These are phyloP conservation scores for Wallacemonas sp. DNA, from an alignment of 208 protist genomes.

Conservation along the genomic window DNA sequence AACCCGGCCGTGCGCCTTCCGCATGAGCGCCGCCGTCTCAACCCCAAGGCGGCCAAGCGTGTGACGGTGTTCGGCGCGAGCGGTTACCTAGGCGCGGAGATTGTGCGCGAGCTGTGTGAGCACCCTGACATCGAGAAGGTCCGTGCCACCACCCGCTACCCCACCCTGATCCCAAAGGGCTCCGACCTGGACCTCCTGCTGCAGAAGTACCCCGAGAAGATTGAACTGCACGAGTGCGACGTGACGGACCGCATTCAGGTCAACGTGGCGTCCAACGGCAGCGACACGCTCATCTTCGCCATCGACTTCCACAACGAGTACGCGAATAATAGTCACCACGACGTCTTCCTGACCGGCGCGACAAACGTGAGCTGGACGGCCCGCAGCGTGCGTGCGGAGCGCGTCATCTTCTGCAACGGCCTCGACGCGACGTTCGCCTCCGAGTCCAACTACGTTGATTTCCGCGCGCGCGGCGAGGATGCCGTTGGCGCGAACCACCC, in stretches of 20 bases:
- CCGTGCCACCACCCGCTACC: slow-evolving; percentile 87
- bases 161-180: slow-evolving; percentile 84
- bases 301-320: slow-evolving; percentile 91
- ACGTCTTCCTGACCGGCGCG: slow-evolving; percentile 87
- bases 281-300: slow-evolving; percentile 91
- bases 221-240: slow-evolving; percentile 92
- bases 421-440: slow-evolving; percentile 92
- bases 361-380: slow-evolving; percentile 92
- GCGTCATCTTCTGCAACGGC: slow-evolving; percentile 90
- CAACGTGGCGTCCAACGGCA: slow-evolving; percentile 90
- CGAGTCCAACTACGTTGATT: slow-evolving; percentile 92
- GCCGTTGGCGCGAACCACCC: slow-evolving; percentile 89
- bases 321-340: slow-evolving; percentile 92
- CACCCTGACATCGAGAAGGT: slow-evolving; percentile 90
- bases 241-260: slow-evolving; percentile 92
- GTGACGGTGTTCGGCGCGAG: slow-evolving; percentile 90
- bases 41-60: slow-evolving; percentile 86
- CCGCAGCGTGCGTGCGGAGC: slow-evolving; percentile 86
- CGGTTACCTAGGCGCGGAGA: slow-evolving; percentile 86
- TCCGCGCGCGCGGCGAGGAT: slow-evolving; percentile 87
- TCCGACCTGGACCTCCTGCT: slow-evolving; percentile 89
- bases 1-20: slow-evolving; percentile 89
- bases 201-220: slow-evolving; percentile 84
- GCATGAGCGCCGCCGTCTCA: slow-evolving; percentile 84
- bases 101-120: slow-evolving; percentile 90